These are phyloP conservation scores for Stramenopiles sp. DNA, from an alignment of 352 stramenopile genomes.

Conservation along the genomic window DNA sequence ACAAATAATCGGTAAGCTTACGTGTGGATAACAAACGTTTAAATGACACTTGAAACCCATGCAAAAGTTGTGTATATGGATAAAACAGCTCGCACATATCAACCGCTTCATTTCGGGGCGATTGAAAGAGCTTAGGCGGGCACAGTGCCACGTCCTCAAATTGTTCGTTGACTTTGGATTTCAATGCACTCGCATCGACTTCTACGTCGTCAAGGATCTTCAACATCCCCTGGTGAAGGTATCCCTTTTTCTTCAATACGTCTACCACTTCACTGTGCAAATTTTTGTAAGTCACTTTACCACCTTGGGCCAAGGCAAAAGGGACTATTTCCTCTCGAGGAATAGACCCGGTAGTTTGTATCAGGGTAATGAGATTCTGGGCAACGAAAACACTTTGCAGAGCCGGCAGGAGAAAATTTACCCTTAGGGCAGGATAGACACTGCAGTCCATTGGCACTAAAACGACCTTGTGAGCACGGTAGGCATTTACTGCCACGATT, in stretches of 20 bases:
- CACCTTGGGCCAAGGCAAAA: conserved; percentile 5
- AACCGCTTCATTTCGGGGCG: background rate
- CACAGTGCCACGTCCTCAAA: background rate
- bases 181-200: background rate
- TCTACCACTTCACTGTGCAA: conserved; percentile 2
- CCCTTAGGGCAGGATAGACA: too few relatives aligned
- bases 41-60: background rate
- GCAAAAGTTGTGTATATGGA: background rate
- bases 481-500: too few relatives aligned
- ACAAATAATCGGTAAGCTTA: background rate
- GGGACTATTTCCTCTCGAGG: background rate
- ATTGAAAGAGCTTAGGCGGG: background rate
- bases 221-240: background rate
- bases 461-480: too few relatives aligned
- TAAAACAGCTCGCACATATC: background rate
- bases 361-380: too few relatives aligned
- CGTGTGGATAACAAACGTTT: background rate
- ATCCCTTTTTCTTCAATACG: background rate
- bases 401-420: too few relatives aligned
- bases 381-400: too few relatives aligned
- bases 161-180: background rate
- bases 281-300: background rate
- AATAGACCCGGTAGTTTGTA: too few relatives aligned
- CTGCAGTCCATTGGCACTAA: too few relatives aligned
- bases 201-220: background rate